Evolutionary conservation across 2,329 filamentous ascomycete genomes (phyloP), one percentile per base, ranked within the genome.

Genomic region (Fusarium brevicatenulatum): DNA sequence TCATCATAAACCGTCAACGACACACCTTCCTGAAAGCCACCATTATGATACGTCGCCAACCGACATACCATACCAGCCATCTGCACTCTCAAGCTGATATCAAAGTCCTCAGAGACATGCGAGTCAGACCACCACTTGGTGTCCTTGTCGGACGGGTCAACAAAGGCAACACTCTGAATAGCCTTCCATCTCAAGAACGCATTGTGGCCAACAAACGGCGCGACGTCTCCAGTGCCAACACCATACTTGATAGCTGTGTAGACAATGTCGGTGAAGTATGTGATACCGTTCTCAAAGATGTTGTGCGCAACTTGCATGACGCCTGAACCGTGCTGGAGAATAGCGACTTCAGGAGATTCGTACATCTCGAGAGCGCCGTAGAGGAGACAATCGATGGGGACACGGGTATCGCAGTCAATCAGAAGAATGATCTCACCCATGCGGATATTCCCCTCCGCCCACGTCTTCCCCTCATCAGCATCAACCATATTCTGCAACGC

Each of bases 121-220:
- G 86, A 87, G 78, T 94, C 92, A 12, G 91, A 93, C 92, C 92
- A 94, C 82, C 89, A 93, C 74, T 91, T 90, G 19, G 90, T 87
- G 72, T 90, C 86, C 16, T 87, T 88, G 58, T 90, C 79, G 0
- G 74, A 72, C 0, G 60, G 56, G 28, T 78, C 76, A 2, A 73
- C 71, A 28, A 78, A 78, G 0, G 71, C 43, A 10, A 78, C 76
- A 8, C 69, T 72, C 52, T 78, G 77, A 0, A 78, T 68, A n/a
- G 77, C 78, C 36, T 77, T 77, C 92, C 92, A 94, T 28, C 92
- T 87, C 19, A 94, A 84, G 67, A 94, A 89, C 3, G 92, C 92
- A 77, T 94, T 94, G 83, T 94, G 92, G 2, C 92, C 92, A 69
- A 94, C 92, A 74, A 94, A 94, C 1, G 91, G 92, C 1, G 92